Evolutionary conservation across 1,139 yeast species (phyloP), one percentile per base, ranked within the genome.

Genomic region (Suhomyces guaymorum): DNA sequence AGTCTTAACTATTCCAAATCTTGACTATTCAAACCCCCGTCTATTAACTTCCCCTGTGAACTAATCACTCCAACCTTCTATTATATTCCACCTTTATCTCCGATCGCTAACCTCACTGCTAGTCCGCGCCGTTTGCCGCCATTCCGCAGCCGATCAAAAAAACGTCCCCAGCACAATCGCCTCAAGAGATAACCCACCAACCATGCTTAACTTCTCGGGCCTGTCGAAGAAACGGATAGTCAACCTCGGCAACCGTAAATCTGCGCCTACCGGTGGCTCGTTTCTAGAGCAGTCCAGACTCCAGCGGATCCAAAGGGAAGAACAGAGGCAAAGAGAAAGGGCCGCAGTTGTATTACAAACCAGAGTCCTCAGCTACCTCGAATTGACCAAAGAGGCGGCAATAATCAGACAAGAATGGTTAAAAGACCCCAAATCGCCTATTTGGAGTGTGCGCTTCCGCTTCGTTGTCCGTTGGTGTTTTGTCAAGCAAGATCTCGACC

Each of bases 281-380:
- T 63, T 78, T 40, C 61, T 90, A 14, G 77, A 75, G 42, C 77
- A 73, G 43, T 80, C 95, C 4, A 76, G 78, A 46, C 61, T 63
- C 26, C 90, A 86, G 44, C 69, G 97, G 22, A 73, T 70, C 41
- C 73, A 73, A 40, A 69, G 97, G 39, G 89, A 86, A 42, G 57
- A 61, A 30, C 70, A 63, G 17, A 70, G 87, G 21, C 56, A 60
- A 11, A 70, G 69, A 37, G 75, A 70, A 26, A 63, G 57, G 25
- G 74, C 84, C 2, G 80, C 80, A 0, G 40, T 54, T 1, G 40
- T 56, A 6, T 57, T 90, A 22, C 94, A 85, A 50, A 49, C 59
- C 7, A 49, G 63, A 12, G 59, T 78, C 4, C 55, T 75, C 28
- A 52, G 66, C 22, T 63, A 63, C 40, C 44, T 71, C 4, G 63